Evolutionary conservation across 257 asterid genomes (phyloP).

Genomic region (Solanum rostratum): DNA sequence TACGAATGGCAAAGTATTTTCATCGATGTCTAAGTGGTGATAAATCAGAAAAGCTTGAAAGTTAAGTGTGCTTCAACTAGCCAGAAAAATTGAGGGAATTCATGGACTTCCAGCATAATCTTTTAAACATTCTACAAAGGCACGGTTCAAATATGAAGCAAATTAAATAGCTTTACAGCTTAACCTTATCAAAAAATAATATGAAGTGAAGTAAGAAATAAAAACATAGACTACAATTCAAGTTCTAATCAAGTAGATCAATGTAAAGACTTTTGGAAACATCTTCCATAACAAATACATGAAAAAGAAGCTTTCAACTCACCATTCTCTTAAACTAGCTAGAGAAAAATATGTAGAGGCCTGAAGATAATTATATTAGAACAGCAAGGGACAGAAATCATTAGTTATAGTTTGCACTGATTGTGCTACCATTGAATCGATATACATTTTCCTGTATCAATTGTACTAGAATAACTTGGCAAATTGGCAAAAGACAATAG

Average conservation of each 20-base stretch:
- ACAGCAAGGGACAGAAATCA: not conserved
- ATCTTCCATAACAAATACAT: not conserved
- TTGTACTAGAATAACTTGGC: not conserved
- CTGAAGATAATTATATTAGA: not conserved
- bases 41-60: not conserved
- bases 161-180: not conserved
- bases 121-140: not conserved
- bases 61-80: not conserved
- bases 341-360: not conserved
- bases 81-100: not conserved
- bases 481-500: not conserved
- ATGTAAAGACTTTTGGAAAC: not conserved
- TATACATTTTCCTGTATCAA: not conserved
- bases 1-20: not conserved
- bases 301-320: not conserved
- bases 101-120: not conserved
- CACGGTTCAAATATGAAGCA: not conserved
- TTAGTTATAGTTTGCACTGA: not conserved
- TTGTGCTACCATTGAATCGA: not conserved
- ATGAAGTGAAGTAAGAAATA: not conserved
- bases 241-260: not conserved
- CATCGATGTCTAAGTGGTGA: not conserved
- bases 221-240: not conserved
- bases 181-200: not conserved
- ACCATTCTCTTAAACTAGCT: not conserved